Evolutionary conservation across 345 rosid genomes (phyloP), one percentile per base, ranked within the genome.

Genomic region (Schrenkiella parvula): DNA sequence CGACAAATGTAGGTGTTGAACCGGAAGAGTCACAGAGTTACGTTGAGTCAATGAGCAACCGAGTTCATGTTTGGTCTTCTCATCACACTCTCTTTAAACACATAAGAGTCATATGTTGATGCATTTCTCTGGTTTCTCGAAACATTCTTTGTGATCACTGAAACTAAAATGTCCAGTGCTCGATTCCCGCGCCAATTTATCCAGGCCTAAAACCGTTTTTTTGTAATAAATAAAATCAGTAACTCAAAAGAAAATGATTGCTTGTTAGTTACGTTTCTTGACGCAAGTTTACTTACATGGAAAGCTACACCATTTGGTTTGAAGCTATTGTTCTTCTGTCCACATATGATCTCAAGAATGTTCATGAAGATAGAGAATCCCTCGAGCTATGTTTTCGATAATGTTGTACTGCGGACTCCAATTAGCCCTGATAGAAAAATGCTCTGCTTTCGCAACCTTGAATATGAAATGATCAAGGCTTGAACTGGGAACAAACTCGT

Each of bases 51-150:
- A 2, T 73, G 70, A 64, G 66, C 78, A 8, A 85, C 58, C 0
- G 71, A 39, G 7, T 62, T 66, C 88, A 82, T 86, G 13, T 79
- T 81, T 8, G 84, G 87, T 28, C 84, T 73, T 11, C 35, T 70
- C 1, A 31, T 70, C 2, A 50, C 65, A 28, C 80, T 80, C 57
- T 83, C 82, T 68, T 87, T 87, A 91, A 54, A 78, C 82, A 10
- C 88, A 87, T 2, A 84, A 73, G 10, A 87, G 63, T 0, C 81
- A 84, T 5, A 84, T 73, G 35, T 82, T 86, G 18, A 87, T 72
- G 52, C 84, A 87, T 60, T 78, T 70, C 64, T 68, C 55, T 85
- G 85, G 19, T n/a, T 43, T 11, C 43, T 23, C 0, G 70, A 74
- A 41, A 65, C 46, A 38, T 9, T 51, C 23, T 6, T 66, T 3